Evolutionary conservation across 163 green algal genomes (phyloP), one percentile per base, ranked within the genome.

Genomic region (Scenedesmus sp.): DNA sequence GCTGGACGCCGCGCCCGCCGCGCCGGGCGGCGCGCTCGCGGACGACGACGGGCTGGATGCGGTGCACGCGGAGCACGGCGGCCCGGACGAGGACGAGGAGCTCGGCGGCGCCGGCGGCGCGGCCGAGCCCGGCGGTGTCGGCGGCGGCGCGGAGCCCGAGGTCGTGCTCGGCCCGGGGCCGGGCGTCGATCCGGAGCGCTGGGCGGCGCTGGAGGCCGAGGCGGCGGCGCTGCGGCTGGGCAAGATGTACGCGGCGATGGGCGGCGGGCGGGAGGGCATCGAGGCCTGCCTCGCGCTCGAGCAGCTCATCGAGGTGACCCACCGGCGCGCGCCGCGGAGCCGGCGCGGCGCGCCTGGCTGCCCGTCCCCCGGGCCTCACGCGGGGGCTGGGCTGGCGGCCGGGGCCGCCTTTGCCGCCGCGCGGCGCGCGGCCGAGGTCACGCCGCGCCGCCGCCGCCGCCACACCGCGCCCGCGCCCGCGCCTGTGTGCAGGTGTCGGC

Each of bases 211-310:
- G 57, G 53, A 86, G 24, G 60, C 54, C 5, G 83, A 87, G 75
- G 86, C 80, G 7, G 75, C 83, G 39, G 62, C 60, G 6, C 89
- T 91, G 62, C 89, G 91, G 34, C 90, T 93, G 60, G 95, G 95
- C 56, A 87, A 84, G 67, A 87, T 98, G 39, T 99, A 96, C 81
- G 84, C 84, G 3, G 87, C 88, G 0, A 97, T 97, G 64, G 89
- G 87, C 1, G 91, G 87, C 10, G 88, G 87, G 7, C 45, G 57
- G 15, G 88, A 92, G 57, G 96, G 96, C 15, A 85, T 97, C 67
- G 60, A 86, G 42, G 96, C 96, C 13, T 99, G 96, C 80, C 84
- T 78, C 57, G 91, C 94, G 36, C 81, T 98, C 26, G 94, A 97
- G 80, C 88, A 93, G 45, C 85, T 99, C 48, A 93, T 93, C 67